Conservation (phyloP, 805 yeast species). For the Ogataea corticis region DNA sequence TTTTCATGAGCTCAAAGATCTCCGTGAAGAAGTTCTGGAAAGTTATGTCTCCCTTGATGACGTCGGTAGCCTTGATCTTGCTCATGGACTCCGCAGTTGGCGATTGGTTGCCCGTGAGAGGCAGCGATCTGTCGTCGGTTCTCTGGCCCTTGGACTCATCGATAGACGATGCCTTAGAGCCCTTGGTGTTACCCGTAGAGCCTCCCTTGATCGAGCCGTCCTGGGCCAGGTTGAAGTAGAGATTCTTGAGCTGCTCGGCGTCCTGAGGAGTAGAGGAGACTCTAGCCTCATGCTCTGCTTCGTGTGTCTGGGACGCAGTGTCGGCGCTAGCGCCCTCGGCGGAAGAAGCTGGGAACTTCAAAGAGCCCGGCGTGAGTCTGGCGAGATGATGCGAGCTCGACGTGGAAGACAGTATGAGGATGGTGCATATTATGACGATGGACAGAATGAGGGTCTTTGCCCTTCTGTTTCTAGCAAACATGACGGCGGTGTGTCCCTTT, state of each 20-base stretch:
- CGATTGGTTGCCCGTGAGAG: conserved; percentile 26
- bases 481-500: conserved; percentile 4
- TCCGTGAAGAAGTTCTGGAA: conserved; percentile 35
- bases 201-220: conserved; percentile 26
- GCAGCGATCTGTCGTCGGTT: conserved; percentile 31
- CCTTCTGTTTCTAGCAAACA: conserved; percentile 23
- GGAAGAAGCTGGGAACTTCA: conserved; percentile 6
- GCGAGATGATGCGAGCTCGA: conserved; percentile 9
- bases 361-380: conserved; percentile 9
- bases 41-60: conserved; percentile 34
- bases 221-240: conserved; percentile 25
- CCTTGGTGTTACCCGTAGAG: conserved; percentile 31
- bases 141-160: conserved; percentile 27
- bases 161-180: conserved; percentile 20
- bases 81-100: conserved; percentile 31
- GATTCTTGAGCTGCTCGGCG: conserved; percentile 23
- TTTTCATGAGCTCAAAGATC: conserved; percentile 31
- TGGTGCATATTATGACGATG: conserved; percentile 12
- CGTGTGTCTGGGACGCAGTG: background rate
- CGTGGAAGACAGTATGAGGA: conserved; percentile 11
- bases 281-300: background rate
- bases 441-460: conserved; percentile 22
- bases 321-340: conserved; percentile 1
- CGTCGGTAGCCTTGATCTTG: conserved; percentile 30
- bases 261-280: conserved; percentile 20